Conservation (phyloP, 129 eudicot species). For the Dittrichia graveolens region DNA sequence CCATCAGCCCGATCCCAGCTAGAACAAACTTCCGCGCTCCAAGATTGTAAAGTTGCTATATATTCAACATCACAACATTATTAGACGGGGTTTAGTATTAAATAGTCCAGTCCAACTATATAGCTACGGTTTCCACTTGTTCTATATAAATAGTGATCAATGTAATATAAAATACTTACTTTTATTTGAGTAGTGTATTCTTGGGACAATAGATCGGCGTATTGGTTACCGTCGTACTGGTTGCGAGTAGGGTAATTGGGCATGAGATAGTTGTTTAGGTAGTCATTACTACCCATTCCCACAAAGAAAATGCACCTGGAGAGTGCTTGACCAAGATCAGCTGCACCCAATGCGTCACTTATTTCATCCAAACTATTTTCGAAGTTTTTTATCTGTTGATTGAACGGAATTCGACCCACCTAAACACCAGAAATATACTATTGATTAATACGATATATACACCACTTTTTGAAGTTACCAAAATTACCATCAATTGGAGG, state of each 20-base stretch:
- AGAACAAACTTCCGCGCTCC: constrained; percentile 88
- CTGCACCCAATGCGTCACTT: constrained; percentile 55
- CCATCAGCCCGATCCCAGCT: constrained; percentile 86
- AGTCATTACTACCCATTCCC: constrained; percentile 98
- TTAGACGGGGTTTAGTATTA: too few species aligned
- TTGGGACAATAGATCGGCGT: constrained; percentile 60
- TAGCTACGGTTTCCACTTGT: too few species aligned
- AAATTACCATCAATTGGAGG: constrained; percentile 6
- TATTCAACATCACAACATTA: constrained; percentile 9
- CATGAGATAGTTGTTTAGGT: constrained; percentile 94
- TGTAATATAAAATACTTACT: constrained; percentile 39
- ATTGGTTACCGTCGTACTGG: constrained; percentile 71
- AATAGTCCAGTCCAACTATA: too few species aligned
- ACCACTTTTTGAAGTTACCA: constrained; percentile 10
- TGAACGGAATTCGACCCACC: constrained; percentile 91
- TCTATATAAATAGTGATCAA: too few species aligned
- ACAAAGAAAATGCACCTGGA: constrained; percentile 74
- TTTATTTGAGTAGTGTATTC: constrained; percentile 69
- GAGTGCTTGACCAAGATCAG: constrained; percentile 51
- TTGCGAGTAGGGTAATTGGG: constrained; percentile 78
- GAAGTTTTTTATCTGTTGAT: constrained; percentile 74
- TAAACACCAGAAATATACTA: constrained; percentile 17
- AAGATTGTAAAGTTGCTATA: constrained; percentile 83
- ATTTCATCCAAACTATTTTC: constrained; percentile 71
- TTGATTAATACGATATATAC: neutral